These are phyloP conservation scores for Chytriomyces confervae DNA, from an alignment of 192 early-diverging fungal genomes.

Conservation along the genomic window DNA sequence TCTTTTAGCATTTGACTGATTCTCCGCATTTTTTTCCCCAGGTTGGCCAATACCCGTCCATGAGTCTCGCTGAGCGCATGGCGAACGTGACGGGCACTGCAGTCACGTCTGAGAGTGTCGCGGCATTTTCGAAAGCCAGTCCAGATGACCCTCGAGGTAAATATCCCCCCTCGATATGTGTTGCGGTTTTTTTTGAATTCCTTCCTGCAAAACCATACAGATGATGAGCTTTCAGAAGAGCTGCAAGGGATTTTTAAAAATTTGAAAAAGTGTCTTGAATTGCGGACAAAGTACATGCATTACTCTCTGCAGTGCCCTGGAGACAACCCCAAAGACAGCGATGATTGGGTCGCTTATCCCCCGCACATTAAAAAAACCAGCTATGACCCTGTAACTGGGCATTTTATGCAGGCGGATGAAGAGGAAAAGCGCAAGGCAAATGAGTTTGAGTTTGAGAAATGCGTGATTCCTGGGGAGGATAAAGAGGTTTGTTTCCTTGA, in stretches of 20 bases:
- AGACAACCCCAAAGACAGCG: constrained; percentile 84
- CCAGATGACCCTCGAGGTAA: constrained; percentile 15
- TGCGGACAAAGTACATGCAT: constrained; percentile 87
- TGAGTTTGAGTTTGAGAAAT: constrained; percentile 52
- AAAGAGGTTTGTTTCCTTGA: constrained; percentile 55
- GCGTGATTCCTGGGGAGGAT: constrained; percentile 44
- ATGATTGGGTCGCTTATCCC: constrained; percentile 86
- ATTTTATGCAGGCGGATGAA: not conserved
- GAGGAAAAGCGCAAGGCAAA: not conserved
- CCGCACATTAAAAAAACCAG: constrained; percentile 73
- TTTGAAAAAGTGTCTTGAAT: constrained; percentile 74
- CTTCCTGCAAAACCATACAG: constrained; percentile 33
- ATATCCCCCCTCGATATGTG: not conserved
- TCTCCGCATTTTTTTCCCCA: not conserved
- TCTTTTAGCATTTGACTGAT: not conserved
- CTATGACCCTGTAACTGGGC: constrained; percentile 13
- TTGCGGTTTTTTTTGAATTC: not conserved
- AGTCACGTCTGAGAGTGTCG: constrained; percentile 60
- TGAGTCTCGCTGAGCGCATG: constrained; percentile 60
- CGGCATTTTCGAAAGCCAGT: constrained; percentile 40
- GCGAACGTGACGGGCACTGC: constrained; percentile 54
- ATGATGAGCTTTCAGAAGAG: constrained; percentile 66
- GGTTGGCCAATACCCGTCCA: constrained; percentile 42
- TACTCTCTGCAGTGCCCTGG: constrained; percentile 69
- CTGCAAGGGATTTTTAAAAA: constrained; percentile 63